phyloP scores from a whole-genome alignment of 768 basidiomycete genomes.

The Hygrophorus russula region DNA sequence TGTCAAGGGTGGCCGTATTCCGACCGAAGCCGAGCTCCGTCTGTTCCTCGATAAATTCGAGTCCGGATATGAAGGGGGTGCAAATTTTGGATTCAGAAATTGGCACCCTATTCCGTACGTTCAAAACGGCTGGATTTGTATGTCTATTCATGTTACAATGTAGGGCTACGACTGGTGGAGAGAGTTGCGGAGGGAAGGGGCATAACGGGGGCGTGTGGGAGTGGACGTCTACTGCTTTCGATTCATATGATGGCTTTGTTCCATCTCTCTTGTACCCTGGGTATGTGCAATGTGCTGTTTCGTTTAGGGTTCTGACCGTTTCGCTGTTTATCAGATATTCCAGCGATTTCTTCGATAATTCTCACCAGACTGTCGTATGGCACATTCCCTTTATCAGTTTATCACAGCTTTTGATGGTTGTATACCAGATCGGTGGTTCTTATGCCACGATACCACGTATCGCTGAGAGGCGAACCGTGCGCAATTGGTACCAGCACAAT shows the following conservation, averaged over 20 bases:
- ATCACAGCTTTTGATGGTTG: slow-evolving; percentile 1
- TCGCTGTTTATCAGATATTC: slow-evolving; percentile 42
- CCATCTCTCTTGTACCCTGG: slow-evolving; percentile 81
- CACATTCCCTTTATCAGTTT: background rate
- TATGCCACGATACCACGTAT: slow-evolving; percentile 80
- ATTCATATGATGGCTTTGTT: slow-evolving; percentile 61
- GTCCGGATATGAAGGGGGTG: slow-evolving; percentile 62
- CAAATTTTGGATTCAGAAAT: slow-evolving; percentile 81
- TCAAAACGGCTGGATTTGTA: background rate
- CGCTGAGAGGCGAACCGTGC: slow-evolving; percentile 59
- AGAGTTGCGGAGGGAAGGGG: slow-evolving; percentile 41
- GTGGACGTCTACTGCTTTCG: slow-evolving; percentile 84
- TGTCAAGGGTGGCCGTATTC: slow-evolving; percentile 86
- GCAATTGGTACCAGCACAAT: slow-evolving; percentile 89
- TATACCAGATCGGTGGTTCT: slow-evolving; percentile 73
- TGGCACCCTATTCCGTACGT: slow-evolving; percentile 91
- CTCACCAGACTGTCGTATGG: slow-evolving; percentile 82
- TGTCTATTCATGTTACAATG: background rate
- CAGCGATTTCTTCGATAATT: slow-evolving; percentile 82
- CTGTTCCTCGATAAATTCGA: slow-evolving; percentile 69
- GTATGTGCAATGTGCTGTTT: slow-evolving; percentile 22
- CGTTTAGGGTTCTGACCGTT: background rate
- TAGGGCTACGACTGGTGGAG: slow-evolving; percentile 60
- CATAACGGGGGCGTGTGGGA: slow-evolving; percentile 98
- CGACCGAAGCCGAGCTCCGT: slow-evolving; percentile 81